These are phyloP conservation scores for Auricularia sp. DNA, from an alignment of 768 basidiomycete genomes.

Conservation along the genomic window DNA sequence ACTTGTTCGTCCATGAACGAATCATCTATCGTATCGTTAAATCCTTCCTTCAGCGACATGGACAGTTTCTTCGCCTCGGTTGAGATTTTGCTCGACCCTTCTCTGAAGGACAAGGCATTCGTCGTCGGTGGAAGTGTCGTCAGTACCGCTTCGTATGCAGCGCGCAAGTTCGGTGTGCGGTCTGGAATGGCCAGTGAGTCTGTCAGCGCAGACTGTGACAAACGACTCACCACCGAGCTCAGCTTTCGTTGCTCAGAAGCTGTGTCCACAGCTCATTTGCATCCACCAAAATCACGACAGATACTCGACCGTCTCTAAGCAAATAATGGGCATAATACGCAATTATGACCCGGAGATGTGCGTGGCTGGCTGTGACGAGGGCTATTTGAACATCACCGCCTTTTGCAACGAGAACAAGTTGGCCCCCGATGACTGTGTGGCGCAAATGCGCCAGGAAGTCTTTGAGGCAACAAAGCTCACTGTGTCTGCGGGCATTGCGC, in stretches of 20 bases:
- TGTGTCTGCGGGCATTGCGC: slow-evolving; percentile 90
- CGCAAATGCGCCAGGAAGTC: slow-evolving; percentile 65
- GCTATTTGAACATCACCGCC: slow-evolving; percentile 80
- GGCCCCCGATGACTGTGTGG: slow-evolving; percentile 63
- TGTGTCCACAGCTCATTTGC: slow-evolving; percentile 81
- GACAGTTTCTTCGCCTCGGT: slow-evolving; percentile 88
- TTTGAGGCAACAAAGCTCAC: slow-evolving; percentile 75
- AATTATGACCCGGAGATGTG: slow-evolving; percentile 69
- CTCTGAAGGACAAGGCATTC: slow-evolving; percentile 62
- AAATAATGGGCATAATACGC: slow-evolving; percentile 10
- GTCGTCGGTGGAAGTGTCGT: slow-evolving; percentile 80
- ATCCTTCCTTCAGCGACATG: slow-evolving; percentile 49
- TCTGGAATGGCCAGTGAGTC: slow-evolving; percentile 87
- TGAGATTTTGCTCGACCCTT: slow-evolving; percentile 57
- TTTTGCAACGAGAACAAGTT: slow-evolving; percentile 67
- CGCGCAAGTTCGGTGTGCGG: slow-evolving; percentile 80
- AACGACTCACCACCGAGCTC: neutral
- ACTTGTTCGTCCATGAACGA: slow-evolving; percentile 21
- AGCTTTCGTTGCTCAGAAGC: slow-evolving; percentile 53
- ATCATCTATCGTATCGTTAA: neutral
- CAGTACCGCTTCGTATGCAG: slow-evolving; percentile 86
- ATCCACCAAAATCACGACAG: slow-evolving; percentile 44
- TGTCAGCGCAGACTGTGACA: neutral
- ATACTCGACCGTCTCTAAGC: slow-evolving; percentile 57
- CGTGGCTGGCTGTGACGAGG: slow-evolving; percentile 79